Conservation (phyloP, 2,329 filamentous ascomycete species). For the Paraconiothyrium sp. region DNA sequence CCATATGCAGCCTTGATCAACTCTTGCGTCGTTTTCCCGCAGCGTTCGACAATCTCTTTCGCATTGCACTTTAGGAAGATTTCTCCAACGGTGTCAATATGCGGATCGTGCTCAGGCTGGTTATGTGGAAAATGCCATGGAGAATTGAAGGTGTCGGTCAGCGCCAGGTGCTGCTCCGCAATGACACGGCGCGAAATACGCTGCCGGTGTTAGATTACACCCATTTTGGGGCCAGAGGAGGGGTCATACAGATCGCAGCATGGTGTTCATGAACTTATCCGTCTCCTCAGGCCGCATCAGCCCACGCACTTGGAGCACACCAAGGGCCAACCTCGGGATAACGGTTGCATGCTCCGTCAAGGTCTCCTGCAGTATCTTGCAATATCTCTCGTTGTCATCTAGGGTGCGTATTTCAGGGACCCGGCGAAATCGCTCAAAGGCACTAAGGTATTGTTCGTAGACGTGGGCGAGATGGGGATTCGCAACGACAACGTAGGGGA, state of each 20-base stretch:
- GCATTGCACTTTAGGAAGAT: slow-evolving; percentile 95
- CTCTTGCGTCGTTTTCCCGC: slow-evolving; percentile 77
- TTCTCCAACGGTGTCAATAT: slow-evolving; percentile 89
- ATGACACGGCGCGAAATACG: slow-evolving; percentile 96
- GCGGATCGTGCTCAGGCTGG: slow-evolving; percentile 66
- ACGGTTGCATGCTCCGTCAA: slow-evolving; percentile 90
- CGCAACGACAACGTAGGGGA: slow-evolving; percentile 95
- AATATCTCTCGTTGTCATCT: slow-evolving; percentile 90
- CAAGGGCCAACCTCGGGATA: slow-evolving; percentile 93
- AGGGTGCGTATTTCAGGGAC: slow-evolving; percentile 84
- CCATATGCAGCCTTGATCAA: slow-evolving; percentile 81
- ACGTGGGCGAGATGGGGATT: slow-evolving; percentile 94
- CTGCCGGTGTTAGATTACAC: slow-evolving; percentile 54
- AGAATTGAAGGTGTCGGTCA: slow-evolving; percentile 93
- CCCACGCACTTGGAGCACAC: slow-evolving; percentile 87
- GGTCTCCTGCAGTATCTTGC: slow-evolving; percentile 79
- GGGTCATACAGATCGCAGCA: slow-evolving; percentile 80
- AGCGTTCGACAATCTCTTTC: slow-evolving; percentile 85
- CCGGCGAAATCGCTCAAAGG: slow-evolving; percentile 91
- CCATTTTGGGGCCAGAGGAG: not conserved
- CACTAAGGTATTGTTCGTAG: slow-evolving; percentile 95
- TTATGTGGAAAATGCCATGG: slow-evolving; percentile 88
- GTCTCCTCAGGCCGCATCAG: slow-evolving; percentile 82
- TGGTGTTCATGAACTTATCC: slow-evolving; percentile 94
- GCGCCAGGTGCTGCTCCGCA: slow-evolving; percentile 93